These are phyloP conservation scores for Oxyria digyna DNA, from an alignment of 148 eudicot genomes.

Conservation along the genomic window DNA sequence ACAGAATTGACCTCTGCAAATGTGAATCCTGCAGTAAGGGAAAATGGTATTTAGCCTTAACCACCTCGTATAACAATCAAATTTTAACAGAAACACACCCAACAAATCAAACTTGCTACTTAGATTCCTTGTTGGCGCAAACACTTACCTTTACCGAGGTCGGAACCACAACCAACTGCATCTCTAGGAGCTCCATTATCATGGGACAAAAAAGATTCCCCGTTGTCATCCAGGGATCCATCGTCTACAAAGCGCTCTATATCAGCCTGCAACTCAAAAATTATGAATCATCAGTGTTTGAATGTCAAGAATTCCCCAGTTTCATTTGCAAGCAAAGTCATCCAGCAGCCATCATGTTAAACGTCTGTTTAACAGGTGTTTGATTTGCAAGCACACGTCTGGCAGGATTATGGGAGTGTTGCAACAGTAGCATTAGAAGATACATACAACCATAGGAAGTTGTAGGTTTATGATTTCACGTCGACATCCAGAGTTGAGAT, in stretches of 20 bases:
- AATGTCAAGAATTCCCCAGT: background rate
- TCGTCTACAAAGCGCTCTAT: conserved; percentile 87
- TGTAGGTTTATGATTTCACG: background rate
- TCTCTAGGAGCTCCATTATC: conserved; percentile 75
- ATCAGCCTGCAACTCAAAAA: conserved; percentile 69
- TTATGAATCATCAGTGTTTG: background rate
- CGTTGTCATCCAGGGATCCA: conserved; percentile 86
- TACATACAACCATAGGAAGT: background rate
- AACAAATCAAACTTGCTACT: too few relatives aligned
- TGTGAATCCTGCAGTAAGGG: conserved; percentile 50
- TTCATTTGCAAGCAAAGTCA: background rate
- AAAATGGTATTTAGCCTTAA: background rate
- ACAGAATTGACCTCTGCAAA: conserved; percentile 71
- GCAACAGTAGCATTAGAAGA: background rate
- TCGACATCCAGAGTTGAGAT: background rate
- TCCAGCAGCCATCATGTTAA: background rate
- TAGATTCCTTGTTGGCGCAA: too few relatives aligned
- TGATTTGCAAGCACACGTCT: background rate
- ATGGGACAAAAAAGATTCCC: conserved; percentile 86
- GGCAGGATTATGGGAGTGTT: background rate
- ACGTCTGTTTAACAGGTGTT: background rate
- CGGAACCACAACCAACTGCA: conserved; percentile 59
- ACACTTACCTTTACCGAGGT: conserved; percentile 63
- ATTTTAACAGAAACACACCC: background rate
- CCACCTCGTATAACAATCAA: background rate